phyloP scores from a whole-genome alignment of 345 rosid genomes.

The Salix arbutifolia region DNA sequence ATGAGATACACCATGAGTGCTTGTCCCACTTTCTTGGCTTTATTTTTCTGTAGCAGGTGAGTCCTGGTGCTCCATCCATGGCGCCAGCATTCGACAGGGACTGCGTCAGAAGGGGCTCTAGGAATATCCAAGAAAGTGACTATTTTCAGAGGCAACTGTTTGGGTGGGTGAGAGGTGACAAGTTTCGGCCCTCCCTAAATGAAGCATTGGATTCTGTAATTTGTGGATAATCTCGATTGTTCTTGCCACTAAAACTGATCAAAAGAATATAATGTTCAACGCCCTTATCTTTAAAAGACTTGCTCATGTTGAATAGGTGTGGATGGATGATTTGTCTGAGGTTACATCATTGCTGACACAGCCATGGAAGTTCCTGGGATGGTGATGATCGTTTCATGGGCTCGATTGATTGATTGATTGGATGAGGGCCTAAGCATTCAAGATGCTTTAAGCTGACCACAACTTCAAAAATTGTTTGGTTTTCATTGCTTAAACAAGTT shows the following conservation, averaged over 20 bases:
- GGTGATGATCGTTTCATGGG: no score
- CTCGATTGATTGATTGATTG: no score
- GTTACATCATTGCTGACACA: constrained; percentile 3
- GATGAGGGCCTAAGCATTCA: background rate
- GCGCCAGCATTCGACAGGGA: background rate
- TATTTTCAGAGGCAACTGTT: background rate
- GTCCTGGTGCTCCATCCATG: background rate
- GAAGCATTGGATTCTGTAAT: constrained; percentile 14
- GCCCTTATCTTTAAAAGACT: background rate
- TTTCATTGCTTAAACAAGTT: no score
- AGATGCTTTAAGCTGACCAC: background rate
- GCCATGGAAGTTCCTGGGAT: background rate
- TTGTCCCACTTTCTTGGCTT: background rate
- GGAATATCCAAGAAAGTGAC: background rate
- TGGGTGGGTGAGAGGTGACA: constrained; percentile 8
- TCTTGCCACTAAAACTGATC: background rate
- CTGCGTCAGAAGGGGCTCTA: background rate
- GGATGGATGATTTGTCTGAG: background rate
- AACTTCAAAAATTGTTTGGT: no score
- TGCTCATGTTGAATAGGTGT: background rate
- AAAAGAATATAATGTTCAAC: background rate
- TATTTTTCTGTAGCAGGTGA: background rate
- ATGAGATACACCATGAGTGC: constrained; percentile 12
- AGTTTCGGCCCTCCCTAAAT: background rate
- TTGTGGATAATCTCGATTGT: constrained; percentile 10